A percentile compares a stretch with the other conserved stretches of the same genome.
These are phyloP conservation scores for Penicillium paradoxum DNA, from an alignment of 495 filamentous ascomycete genomes.

Conservation along the genomic window DNA sequence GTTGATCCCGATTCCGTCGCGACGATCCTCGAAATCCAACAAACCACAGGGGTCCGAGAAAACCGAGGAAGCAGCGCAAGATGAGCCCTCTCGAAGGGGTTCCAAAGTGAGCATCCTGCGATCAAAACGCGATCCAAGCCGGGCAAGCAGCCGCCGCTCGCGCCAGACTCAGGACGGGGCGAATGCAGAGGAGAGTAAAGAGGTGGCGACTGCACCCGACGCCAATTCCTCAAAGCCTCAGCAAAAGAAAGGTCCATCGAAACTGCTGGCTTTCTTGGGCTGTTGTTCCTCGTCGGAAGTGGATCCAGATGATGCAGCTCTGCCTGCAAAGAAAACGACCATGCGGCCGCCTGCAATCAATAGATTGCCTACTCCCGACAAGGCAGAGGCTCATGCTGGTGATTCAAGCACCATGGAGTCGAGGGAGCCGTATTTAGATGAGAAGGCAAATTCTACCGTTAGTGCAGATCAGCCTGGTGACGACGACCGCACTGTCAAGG, in stretches of 20 bases:
- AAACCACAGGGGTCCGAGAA: conserved; percentile 57
- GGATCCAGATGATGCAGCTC: conserved; percentile 51
- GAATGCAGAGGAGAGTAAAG: conserved; percentile 36
- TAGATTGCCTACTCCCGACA: conserved; percentile 51
- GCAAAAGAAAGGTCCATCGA: conserved; percentile 49
- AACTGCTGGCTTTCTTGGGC: conserved; percentile 67
- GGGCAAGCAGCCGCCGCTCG: conserved; percentile 56
- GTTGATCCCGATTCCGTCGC: conserved; percentile 57
- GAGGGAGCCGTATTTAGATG: conserved; percentile 49
- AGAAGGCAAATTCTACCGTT: conserved; percentile 42
- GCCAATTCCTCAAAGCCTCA: conserved; percentile 46
- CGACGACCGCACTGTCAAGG: conserved; percentile 23
- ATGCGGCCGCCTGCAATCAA: conserved; percentile 49
- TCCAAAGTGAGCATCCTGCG: conserved; percentile 68
- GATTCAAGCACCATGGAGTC: conserved; percentile 54
- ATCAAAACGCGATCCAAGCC: conserved; percentile 63
- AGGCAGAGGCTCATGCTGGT: conserved; percentile 43
- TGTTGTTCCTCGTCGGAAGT: conserved; percentile 74
- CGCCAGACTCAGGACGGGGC: conserved; percentile 40
- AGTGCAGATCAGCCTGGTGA: conserved; percentile 34
- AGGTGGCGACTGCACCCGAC: conserved; percentile 24
- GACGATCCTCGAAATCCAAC: conserved; percentile 61
- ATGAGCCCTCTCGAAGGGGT: conserved; percentile 56
- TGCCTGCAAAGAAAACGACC: conserved; percentile 64
- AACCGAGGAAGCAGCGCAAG: conserved; percentile 59